Percentiles rank a stretch among this genome's conserved stretches.
Conservation (phyloP, 2,329 filamentous ascomycete species). For the Rhinocladiella mackenziei region DNA sequence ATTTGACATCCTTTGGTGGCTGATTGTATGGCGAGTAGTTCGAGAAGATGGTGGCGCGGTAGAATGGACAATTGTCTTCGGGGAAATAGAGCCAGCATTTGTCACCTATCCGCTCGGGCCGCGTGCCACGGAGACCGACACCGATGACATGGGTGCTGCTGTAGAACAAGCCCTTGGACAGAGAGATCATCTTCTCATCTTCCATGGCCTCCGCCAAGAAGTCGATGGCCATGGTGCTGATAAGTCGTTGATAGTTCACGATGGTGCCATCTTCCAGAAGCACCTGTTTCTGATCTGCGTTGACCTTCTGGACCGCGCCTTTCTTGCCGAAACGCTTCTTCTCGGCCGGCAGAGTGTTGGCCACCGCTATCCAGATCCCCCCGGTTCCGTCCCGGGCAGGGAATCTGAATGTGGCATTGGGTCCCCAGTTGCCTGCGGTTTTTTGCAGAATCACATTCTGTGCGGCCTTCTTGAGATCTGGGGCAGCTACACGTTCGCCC, state of each 20-base stretch:
- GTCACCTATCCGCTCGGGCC: conserved; percentile 94
- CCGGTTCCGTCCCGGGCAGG: conserved; percentile 92
- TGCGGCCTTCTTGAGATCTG: conserved; percentile 88
- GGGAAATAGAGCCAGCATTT: conserved; percentile 99
- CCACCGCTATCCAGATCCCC: conserved; percentile 98
- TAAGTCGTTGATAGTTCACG: conserved; percentile 83
- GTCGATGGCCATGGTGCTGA: conserved; percentile 97
- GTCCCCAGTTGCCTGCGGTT: conserved; percentile 95
- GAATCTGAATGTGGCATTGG: conserved; percentile 98
- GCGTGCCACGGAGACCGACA: conserved; percentile 84
- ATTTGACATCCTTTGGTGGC: conserved; percentile 73
- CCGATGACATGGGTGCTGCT: conserved; percentile 96
- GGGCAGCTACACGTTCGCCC: conserved; percentile 94
- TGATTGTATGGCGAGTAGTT: conserved; percentile 99
- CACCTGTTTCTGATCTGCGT: conserved; percentile 79
- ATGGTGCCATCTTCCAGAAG: conserved; percentile 79
- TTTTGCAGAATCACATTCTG: conserved; percentile 95
- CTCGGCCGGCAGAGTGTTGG: conserved; percentile 84
- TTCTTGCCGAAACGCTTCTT: conserved; percentile 87
- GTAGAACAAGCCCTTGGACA: conserved; percentile 92
- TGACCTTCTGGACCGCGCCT: conserved; percentile 78
- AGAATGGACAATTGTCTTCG: conserved; percentile 97
- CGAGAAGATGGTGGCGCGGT: conserved; percentile 99
- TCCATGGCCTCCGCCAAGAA: conserved; percentile 80
- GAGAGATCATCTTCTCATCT: conserved; percentile 73